Base-by-base conservation (phyloP, 495 filamentous ascomycete genomes). In the Cercophora newfieldiana region DNA sequence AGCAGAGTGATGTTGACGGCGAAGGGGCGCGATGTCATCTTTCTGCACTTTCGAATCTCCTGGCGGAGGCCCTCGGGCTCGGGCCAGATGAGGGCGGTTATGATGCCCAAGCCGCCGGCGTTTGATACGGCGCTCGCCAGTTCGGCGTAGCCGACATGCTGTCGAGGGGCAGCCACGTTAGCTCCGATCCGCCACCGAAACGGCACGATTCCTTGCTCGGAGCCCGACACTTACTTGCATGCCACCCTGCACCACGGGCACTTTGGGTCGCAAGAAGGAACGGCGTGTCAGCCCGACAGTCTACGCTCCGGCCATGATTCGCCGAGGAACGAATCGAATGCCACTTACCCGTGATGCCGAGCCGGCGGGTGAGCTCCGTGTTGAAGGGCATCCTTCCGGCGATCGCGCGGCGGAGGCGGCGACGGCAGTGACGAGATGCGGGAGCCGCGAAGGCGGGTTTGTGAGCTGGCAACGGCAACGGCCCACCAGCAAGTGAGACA, bases 1-100 rank as follows among this genome's bases (percentile, higher is more conserved):
- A 99, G 89, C 67, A 99, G 89, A 31, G 95, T 99, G 68, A 99
- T 86, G 83, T 99, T 99, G 64, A 98, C 94, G 72, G 86, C 95
- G 78, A 99, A 99, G 63, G 95, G 95, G 74, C 89, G 86, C 62
- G 84, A 84, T 73, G 95, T 99, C 89, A 98, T 85, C 70, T 83
- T 85, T 67, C 87, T 87, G 83, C 92, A 96, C 82, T 82, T 88
- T 67, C 86, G 90, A 79, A 99, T 99, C 79, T 99, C 95, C 74
- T 90, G 90, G 75, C 94, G 91, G 63, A 99, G 89, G 75, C 91
- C 93, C 83, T 95, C 92, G 49, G 95, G 94, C 28, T 89, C 90
- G 59, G 94, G 93, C 85, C 93, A 95, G 21, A 95, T 99, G 71
- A 98, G 90, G 25, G 94, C 95, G 26, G 95, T 99, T 66, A 93